phyloP scores from a whole-genome alignment of 345 rosid species.

The Syzygium aromaticum region DNA sequence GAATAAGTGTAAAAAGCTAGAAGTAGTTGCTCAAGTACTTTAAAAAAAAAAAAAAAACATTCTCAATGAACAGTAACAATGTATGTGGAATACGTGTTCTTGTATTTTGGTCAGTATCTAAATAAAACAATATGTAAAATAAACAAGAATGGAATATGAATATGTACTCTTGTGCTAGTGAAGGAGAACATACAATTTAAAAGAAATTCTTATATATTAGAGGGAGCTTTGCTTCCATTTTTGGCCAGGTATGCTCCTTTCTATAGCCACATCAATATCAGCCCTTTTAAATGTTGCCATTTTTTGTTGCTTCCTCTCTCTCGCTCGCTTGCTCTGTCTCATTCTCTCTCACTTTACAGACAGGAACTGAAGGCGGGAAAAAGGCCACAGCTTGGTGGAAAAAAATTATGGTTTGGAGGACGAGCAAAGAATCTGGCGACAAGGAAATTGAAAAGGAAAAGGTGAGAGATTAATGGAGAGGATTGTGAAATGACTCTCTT shows the following conservation, averaged over 20 bases:
- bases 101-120: no score
- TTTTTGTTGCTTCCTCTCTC: no score
- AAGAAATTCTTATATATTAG: no score
- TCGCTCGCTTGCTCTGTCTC: background rate
- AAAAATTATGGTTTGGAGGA: no score
- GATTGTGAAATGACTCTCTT: background rate
- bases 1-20: no score
- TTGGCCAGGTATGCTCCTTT: background rate
- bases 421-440: background rate
- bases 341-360: background rate
- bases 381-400: no score
- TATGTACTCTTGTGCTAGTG: rapidly evolving
- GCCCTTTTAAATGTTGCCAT: background rate
- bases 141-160: background rate
- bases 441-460: no score
- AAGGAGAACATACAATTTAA: rapidly evolving
- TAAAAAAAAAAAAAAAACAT: no score
- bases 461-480: background rate
- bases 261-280: background rate
- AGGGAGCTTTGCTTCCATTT: background rate
- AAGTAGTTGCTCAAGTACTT: no score
- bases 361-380: background rate
- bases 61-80: background rate
- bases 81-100: rapidly evolving
- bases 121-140: rapidly evolving